These are phyloP conservation scores for Dactylellina cionopaga DNA, from an alignment of 2,329 filamentous ascomycete species.

Conservation along the genomic window DNA sequence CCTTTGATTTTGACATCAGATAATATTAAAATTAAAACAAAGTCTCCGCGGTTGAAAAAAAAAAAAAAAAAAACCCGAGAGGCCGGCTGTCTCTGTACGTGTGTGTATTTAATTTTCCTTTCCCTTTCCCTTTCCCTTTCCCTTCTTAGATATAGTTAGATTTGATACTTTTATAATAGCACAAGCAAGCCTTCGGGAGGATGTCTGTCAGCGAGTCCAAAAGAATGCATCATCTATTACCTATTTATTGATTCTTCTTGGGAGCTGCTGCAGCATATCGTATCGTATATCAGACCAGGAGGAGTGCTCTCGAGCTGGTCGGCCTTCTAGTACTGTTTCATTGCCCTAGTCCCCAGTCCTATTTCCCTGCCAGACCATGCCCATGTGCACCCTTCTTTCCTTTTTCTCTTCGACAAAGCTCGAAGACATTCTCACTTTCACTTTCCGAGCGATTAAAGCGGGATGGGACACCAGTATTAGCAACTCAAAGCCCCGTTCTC, in stretches of 20 bases:
- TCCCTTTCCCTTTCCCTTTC: too few relatives aligned
- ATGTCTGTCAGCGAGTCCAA: too few relatives aligned
- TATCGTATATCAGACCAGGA: slow-evolving; percentile 44
- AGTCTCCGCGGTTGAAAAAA: slow-evolving; percentile 29
- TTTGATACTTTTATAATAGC: too few relatives aligned
- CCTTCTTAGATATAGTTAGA: too few relatives aligned
- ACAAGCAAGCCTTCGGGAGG: too few relatives aligned
- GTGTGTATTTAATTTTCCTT: too few relatives aligned
- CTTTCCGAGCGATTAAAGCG: slow-evolving; percentile 53
- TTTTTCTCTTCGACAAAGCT: slow-evolving; percentile 48
- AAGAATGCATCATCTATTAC: too few relatives aligned
- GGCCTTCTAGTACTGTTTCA: slow-evolving; percentile 31
- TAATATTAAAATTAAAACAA: too few relatives aligned
- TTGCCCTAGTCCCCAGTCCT: slow-evolving; percentile 48
- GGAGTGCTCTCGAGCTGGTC: slow-evolving; percentile 13
- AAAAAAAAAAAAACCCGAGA: too few relatives aligned
- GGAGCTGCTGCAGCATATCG: too few relatives aligned
- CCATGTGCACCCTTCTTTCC: slow-evolving; percentile 52
- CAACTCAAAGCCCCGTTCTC: slow-evolving; percentile 51
- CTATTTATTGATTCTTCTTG: neutral
- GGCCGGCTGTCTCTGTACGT: too few relatives aligned
- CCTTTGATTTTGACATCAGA: too few relatives aligned
- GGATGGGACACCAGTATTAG: slow-evolving; percentile 51
- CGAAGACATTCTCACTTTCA: slow-evolving; percentile 37
- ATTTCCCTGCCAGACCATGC: slow-evolving; percentile 52